Conservation (phyloP, 1,284 basidiomycete genomes). For the Ustilago tritici region DNA sequence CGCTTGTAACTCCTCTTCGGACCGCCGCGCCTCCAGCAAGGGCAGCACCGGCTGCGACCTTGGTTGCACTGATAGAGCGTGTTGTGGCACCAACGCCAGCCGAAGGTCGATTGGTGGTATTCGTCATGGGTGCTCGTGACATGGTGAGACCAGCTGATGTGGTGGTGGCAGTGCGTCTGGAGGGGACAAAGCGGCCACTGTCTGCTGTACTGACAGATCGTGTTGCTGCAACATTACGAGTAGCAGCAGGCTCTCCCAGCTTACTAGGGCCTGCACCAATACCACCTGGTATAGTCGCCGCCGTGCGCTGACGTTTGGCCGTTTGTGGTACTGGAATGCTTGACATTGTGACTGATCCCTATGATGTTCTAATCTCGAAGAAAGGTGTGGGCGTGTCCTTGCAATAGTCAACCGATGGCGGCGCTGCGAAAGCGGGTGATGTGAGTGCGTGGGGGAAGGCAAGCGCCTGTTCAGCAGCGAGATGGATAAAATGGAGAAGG, state of each 20-base stretch:
- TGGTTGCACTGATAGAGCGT: slow-evolving; percentile 29
- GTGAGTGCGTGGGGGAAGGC: background rate
- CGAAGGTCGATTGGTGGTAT: slow-evolving; percentile 45
- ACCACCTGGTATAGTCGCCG: slow-evolving; percentile 29
- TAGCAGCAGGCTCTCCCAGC: slow-evolving; percentile 32
- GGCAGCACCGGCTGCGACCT: slow-evolving; percentile 23
- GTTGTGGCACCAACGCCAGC: slow-evolving; percentile 25
- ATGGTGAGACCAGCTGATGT: slow-evolving; percentile 33
- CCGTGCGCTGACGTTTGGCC: slow-evolving; percentile 45
- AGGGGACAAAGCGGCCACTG: slow-evolving; percentile 34
- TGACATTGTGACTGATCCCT: slow-evolving; percentile 25
- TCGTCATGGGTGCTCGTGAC: slow-evolving; percentile 52
- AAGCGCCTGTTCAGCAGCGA: slow-evolving; percentile 1
- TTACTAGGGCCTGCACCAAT: slow-evolving; percentile 47
- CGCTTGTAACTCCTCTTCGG: slow-evolving; percentile 44
- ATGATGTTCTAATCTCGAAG: background rate
- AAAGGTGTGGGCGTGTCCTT: background rate
- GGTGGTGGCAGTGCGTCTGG: slow-evolving; percentile 33
- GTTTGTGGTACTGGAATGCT: slow-evolving; percentile 53
- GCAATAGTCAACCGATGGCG: background rate
- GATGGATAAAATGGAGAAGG: slow-evolving; percentile 3
- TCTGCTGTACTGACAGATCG: slow-evolving; percentile 35
- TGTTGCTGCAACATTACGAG: slow-evolving; percentile 22
- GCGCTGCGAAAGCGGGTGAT: background rate
- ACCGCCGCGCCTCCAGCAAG: slow-evolving; percentile 14